Evolutionary conservation across 2,329 filamentous ascomycete genomes (phyloP).

Genomic region (Ceratocystis harringtonii): DNA sequence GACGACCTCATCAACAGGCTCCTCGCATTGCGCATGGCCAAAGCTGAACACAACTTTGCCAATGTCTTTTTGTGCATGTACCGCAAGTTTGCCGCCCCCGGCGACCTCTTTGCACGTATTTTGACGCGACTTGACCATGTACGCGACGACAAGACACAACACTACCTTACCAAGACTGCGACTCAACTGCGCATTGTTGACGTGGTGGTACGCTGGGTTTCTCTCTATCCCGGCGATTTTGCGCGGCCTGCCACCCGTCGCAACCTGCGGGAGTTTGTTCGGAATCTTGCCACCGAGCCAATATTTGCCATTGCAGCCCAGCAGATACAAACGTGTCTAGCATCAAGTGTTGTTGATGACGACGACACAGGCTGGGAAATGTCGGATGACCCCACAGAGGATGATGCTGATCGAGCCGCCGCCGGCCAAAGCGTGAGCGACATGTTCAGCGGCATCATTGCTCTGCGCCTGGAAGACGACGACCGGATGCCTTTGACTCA

Average conservation of each 20-base stretch:
- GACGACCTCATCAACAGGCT: conserved; percentile 78
- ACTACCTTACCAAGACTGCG: conserved; percentile 61
- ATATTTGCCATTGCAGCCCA: conserved; percentile 74
- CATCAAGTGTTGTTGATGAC: conserved; percentile 59
- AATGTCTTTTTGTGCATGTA: conserved; percentile 86
- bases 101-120: conserved; percentile 62
- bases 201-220: conserved; percentile 77
- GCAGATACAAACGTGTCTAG: conserved; percentile 68
- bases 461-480: conserved; percentile 35
- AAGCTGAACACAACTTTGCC: conserved; percentile 75
- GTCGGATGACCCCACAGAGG: conserved; percentile 43
- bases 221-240: conserved; percentile 84
- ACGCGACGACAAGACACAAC: conserved; percentile 48
- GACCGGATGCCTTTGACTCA: conserved; percentile 9
- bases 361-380: conserved; percentile 91
- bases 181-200: conserved; percentile 72
- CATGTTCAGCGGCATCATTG: conserved; percentile 31
- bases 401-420: conserved; percentile 21
- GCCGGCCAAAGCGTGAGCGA: conserved; percentile 27
- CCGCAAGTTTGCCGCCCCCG: conserved; percentile 78
- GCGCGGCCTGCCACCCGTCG: conserved; percentile 59
- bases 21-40: conserved; percentile 64
- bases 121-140: conserved; percentile 59
- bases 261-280: conserved; percentile 60
- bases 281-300: conserved; percentile 56